A percentile compares a stretch with the other conserved stretches of the same genome.
Evolutionary conservation across 2,329 filamentous ascomycete genomes (phyloP).

Genomic region (Ophiostoma tasmaniense): DNA sequence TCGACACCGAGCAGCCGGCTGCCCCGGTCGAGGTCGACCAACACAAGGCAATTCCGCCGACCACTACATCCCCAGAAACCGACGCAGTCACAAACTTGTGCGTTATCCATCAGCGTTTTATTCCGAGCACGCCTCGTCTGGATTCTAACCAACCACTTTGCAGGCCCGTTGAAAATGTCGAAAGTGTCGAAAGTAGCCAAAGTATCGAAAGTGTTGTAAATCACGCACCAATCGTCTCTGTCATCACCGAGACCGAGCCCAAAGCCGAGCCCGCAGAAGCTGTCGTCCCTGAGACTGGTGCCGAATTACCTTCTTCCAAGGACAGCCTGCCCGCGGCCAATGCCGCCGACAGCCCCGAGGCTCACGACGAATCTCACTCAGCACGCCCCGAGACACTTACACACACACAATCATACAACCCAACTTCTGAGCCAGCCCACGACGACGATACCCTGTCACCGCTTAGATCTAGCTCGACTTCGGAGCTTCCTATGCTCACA

Average conservation of each 20-base stretch:
- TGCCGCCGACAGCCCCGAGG: background rate
- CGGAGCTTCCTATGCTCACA: background rate
- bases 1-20: constrained; percentile 6
- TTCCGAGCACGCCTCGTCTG: background rate
- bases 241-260: background rate
- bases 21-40: background rate
- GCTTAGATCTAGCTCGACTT: background rate
- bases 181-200: background rate
- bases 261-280: background rate
- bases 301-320: background rate
- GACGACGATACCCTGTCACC: background rate
- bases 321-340: background rate
- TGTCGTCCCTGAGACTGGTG: background rate
- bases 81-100: background rate
- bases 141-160: background rate
- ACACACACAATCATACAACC: background rate
- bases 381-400: background rate
- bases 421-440: background rate
- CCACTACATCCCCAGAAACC: background rate
- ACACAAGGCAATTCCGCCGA: background rate
- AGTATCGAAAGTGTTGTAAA: background rate
- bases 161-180: background rate
- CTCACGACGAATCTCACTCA: background rate
- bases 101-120: background rate
- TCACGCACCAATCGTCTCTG: background rate